Evolutionary conservation across 257 asterid species (phyloP).

Genomic region (Handroanthus guayacan): DNA sequence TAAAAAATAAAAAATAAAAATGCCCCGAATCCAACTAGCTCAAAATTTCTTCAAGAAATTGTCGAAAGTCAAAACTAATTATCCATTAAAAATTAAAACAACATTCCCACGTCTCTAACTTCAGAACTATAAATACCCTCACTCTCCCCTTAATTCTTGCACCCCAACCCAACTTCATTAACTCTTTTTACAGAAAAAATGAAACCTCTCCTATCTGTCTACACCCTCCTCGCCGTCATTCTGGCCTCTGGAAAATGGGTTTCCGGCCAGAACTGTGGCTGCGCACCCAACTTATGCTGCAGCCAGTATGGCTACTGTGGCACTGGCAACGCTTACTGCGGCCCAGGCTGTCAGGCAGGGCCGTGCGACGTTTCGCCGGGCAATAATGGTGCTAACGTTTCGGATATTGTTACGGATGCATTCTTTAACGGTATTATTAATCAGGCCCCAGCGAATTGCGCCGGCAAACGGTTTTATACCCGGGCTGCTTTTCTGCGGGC

Average conservation of each 20-base stretch:
- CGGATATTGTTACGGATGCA: constrained; percentile 47
- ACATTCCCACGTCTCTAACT: no score
- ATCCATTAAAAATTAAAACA: not conserved
- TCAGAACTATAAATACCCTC: constrained; percentile 24
- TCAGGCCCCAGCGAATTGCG: constrained; percentile 43
- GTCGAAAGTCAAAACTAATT: no score
- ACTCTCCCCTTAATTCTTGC: not conserved
- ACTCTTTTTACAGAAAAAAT: not conserved
- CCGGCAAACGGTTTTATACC: constrained; percentile 56
- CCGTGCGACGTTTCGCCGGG: constrained; percentile 32
- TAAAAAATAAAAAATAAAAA: no score
- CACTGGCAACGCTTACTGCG: constrained; percentile 45
- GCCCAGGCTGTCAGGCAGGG: constrained; percentile 56
- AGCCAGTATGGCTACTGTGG: constrained; percentile 57
- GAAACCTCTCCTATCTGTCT: constrained; percentile 23
- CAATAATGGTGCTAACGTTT: constrained; percentile 31
- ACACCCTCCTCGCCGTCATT: constrained; percentile 25
- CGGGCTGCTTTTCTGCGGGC: constrained; percentile 55
- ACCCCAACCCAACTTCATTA: constrained; percentile 8
- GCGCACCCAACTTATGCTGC: constrained; percentile 31
- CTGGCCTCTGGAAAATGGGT: constrained; percentile 20
- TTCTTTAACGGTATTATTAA: constrained; percentile 53
- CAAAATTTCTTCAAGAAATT: no score
- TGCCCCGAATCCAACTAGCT: no score
- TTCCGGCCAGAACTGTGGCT: constrained; percentile 46